phyloP scores from a whole-genome alignment of 2,329 filamentous ascomycete genomes.

The Penicillium concentricum region DNA sequence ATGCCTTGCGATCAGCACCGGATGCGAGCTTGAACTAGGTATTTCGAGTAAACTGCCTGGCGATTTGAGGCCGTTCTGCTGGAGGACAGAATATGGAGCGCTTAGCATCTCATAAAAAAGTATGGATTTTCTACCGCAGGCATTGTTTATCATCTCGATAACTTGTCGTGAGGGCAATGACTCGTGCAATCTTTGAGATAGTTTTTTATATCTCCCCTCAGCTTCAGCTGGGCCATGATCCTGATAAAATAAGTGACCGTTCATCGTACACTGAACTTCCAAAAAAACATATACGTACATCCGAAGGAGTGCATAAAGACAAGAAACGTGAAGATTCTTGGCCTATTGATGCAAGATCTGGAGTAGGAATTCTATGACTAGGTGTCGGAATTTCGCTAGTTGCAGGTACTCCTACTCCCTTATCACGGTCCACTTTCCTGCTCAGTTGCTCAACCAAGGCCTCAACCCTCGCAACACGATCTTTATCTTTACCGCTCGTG shows the following conservation, averaged over 20 bases:
- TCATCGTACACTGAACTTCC: background rate
- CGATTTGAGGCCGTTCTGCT: constrained; percentile 31
- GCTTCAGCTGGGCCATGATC: background rate
- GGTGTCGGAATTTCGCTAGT: background rate
- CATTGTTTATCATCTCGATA: background rate
- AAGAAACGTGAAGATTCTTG: background rate
- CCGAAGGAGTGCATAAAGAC: background rate
- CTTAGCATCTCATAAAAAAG: constrained; percentile 41
- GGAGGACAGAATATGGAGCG: constrained; percentile 30
- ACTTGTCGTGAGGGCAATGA: background rate
- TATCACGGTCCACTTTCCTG: background rate
- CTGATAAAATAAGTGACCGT: background rate
- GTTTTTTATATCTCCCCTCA: background rate
- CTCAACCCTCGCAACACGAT: background rate
- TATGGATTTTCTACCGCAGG: constrained; percentile 9
- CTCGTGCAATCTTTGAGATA: background rate
- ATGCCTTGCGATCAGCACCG: constrained; percentile 49
- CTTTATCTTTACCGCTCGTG: background rate
- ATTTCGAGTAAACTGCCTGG: constrained; percentile 24
- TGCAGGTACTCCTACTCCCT: background rate
- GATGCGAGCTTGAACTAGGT: constrained; percentile 41
- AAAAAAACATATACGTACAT: background rate
- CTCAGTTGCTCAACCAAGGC: background rate
- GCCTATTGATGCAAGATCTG: background rate
- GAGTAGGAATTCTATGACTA: background rate